Evolutionary conservation across 495 filamentous ascomycete genomes (phyloP).

Genomic region (Aspergillus haitiensis): DNA sequence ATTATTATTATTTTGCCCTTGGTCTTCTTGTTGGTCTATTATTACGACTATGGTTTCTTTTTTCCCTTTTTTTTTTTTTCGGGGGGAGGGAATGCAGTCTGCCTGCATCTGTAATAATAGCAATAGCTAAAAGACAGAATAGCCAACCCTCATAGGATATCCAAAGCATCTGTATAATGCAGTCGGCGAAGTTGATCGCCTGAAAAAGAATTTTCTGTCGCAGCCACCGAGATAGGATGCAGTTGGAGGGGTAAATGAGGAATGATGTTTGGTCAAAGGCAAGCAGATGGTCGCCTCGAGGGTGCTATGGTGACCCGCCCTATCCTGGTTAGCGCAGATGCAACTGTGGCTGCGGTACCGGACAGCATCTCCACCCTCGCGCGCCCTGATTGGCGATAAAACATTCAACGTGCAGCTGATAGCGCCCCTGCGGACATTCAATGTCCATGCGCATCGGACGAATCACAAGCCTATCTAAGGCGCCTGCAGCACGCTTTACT

Average conservation of each 20-base stretch:
- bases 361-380: constrained; percentile 10
- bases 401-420: constrained; percentile 30
- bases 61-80: constrained; percentile 18
- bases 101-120: constrained; percentile 12
- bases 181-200: background rate
- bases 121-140: constrained; percentile 6
- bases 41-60: constrained; percentile 13
- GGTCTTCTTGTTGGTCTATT: constrained; percentile 18
- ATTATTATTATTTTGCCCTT: too few relatives aligned
- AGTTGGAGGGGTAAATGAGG: constrained; percentile 12
- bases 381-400: constrained; percentile 24
- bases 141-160: constrained; percentile 6
- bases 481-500: constrained; percentile 30
- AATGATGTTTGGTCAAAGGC: constrained; percentile 13
- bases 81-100: constrained; percentile 16
- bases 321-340: constrained; percentile 7
- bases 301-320: background rate
- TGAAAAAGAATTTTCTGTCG: constrained; percentile 9
- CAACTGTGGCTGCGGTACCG: constrained; percentile 16
- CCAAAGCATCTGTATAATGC: constrained; percentile 5
- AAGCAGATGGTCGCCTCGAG: constrained; percentile 4
- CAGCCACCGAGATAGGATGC: constrained; percentile 17
- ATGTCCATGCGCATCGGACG: constrained; percentile 20
- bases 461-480: constrained; percentile 21
- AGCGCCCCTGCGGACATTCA: constrained; percentile 25